Evolutionary conservation across 805 yeast genomes (phyloP).

Genomic region (Candida mattraensis): DNA sequence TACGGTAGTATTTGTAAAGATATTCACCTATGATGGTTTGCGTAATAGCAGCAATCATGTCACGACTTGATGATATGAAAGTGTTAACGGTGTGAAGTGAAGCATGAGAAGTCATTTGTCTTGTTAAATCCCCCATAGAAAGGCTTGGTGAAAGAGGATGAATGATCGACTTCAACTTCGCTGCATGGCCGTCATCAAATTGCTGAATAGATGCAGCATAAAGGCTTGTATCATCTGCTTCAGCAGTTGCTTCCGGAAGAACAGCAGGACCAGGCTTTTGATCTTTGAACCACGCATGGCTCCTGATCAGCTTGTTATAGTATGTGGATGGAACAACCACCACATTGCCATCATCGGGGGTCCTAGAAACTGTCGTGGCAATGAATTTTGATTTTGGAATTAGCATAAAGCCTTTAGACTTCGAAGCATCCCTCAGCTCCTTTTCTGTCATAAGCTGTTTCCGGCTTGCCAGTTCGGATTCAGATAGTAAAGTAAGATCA

Average conservation of each 20-base stretch:
- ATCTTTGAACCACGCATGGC: slow-evolving; percentile 35
- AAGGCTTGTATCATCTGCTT: slow-evolving; percentile 17
- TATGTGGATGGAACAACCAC: slow-evolving; percentile 65
- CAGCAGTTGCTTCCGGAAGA: slow-evolving; percentile 10
- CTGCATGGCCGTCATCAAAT: slow-evolving; percentile 7
- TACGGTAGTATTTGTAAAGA: slow-evolving; percentile 79
- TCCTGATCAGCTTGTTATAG: slow-evolving; percentile 55
- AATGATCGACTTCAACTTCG: slow-evolving; percentile 6
- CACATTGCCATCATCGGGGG: slow-evolving; percentile 55
- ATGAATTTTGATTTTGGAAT: slow-evolving; percentile 61
- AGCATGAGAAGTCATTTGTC: slow-evolving; percentile 18
- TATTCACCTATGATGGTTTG: slow-evolving; percentile 94
- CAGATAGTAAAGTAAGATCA: slow-evolving; percentile 37
- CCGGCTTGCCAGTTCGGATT: slow-evolving; percentile 22
- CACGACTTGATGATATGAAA: slow-evolving; percentile 63
- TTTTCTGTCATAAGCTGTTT: slow-evolving; percentile 15
- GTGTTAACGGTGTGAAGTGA: slow-evolving; percentile 47
- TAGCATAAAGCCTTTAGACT: slow-evolving; percentile 46
- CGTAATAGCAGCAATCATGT: slow-evolving; percentile 81
- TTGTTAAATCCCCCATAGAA: slow-evolving; percentile 17
- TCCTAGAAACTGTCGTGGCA: slow-evolving; percentile 58
- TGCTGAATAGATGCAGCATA: slow-evolving; percentile 28
- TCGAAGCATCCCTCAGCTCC: slow-evolving; percentile 41
- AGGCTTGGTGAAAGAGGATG: slow-evolving; percentile 11
- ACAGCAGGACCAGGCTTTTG: slow-evolving; percentile 9